These are phyloP conservation scores for Xylaria acuta DNA, from an alignment of 495 filamentous ascomycete genomes.

Conservation along the genomic window DNA sequence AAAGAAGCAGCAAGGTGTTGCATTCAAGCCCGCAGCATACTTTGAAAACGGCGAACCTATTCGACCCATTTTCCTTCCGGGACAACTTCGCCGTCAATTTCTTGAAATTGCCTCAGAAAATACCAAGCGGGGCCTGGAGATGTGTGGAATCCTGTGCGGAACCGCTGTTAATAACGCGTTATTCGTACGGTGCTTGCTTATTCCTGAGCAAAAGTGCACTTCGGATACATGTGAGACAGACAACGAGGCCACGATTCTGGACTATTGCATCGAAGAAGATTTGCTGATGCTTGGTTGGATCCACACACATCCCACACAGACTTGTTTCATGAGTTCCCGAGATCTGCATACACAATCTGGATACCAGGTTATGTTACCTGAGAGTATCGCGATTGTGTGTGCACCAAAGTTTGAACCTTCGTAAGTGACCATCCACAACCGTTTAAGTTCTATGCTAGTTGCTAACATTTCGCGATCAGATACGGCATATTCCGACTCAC, in stretches of 20 bases:
- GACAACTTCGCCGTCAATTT: constrained; percentile 73
- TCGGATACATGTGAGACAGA: constrained; percentile 92
- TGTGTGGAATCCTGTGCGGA: constrained; percentile 92
- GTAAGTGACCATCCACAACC: constrained; percentile 52
- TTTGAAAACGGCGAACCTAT: constrained; percentile 87
- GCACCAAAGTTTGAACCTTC: constrained; percentile 79
- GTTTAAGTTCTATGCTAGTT: background rate
- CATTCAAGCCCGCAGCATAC: constrained; percentile 85
- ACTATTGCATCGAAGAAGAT: constrained; percentile 85
- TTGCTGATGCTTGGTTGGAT: constrained; percentile 96
- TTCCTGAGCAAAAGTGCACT: constrained; percentile 88
- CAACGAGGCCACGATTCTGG: constrained; percentile 81
- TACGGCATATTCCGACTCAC: constrained; percentile 95
- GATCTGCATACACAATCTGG: constrained; percentile 92
- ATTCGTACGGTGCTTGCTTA: constrained; percentile 85
- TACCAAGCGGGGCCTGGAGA: constrained; percentile 83
- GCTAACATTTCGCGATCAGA: constrained; percentile 48
- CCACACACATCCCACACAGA: constrained; percentile 95
- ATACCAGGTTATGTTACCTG: constrained; percentile 92
- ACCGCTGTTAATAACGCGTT: constrained; percentile 90
- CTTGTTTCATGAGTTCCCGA: constrained; percentile 95
- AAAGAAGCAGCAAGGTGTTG: constrained; percentile 48
- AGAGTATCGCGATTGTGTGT: constrained; percentile 97
- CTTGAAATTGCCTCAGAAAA: constrained; percentile 74
- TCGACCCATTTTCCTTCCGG: constrained; percentile 85